Evolutionary conservation across 129 eudicot species (phyloP), one percentile per base, ranked within the genome.

Genomic region (Dittrichia graveolens): DNA sequence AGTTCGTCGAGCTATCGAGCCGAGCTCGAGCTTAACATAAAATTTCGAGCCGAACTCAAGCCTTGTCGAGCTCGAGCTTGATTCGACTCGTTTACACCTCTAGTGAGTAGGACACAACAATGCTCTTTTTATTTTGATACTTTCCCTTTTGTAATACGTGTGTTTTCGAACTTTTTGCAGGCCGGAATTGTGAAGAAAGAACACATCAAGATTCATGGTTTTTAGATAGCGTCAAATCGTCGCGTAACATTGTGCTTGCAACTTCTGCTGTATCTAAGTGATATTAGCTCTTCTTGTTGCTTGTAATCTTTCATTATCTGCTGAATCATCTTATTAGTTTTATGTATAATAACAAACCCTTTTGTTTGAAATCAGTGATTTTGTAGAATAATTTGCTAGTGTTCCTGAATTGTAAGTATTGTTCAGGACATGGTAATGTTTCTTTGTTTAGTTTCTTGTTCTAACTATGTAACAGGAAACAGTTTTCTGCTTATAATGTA

Each of bases 101-200:
- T n/a, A n/a, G n/a, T n/a, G n/a, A n/a, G n/a, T n/a, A n/a, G n/a
- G n/a, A n/a, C n/a, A n/a, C n/a, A n/a, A n/a, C n/a, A n/a, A n/a
- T n/a, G n/a, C n/a, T n/a, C n/a, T n/a, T n/a, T n/a, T n/a, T n/a
- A n/a, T n/a, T n/a, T n/a, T n/a, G n/a, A n/a, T n/a, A 8, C 6
- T 5, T 34, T 41, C 8, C 3, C 38, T 18, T 40, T 7, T 7
- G 7, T 50, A 37, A 11, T 54, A 10, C 8, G 35, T 48, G 52
- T 35, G 57, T 24, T 14, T 78, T 42, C n/a, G n/a, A n/a, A n/a
- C n/a, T n/a, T n/a, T n/a, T n/a, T 6, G 4, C 74, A 89, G 96
- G 92, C 91, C 12, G 88, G 89, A 76, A 84, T 89, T 82, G 92
- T 89, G 89, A 89, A 86, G 85, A 89, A 89, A 82, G 96, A 89